Evolutionary conservation across 169 alveolate species (phyloP).

Genomic region (Babesia caballi): DNA sequence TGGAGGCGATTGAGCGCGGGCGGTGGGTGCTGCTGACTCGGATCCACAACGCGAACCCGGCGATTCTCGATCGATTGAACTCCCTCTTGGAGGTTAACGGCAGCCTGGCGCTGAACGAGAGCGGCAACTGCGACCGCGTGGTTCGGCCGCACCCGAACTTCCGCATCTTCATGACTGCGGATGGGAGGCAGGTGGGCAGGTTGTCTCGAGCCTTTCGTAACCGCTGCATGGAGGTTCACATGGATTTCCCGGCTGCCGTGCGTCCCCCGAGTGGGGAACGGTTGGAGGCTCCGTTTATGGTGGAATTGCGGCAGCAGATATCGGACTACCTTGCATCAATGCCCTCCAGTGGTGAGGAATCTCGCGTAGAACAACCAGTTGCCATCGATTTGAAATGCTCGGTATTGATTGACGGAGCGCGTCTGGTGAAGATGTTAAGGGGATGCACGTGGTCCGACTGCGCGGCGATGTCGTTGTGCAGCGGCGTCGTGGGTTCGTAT

Average conservation of each 20-base stretch:
- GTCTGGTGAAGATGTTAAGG: slow-evolving; percentile 20
- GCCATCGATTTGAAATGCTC: slow-evolving; percentile 12
- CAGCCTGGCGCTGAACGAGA: slow-evolving; percentile 47
- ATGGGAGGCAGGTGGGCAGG: slow-evolving; percentile 64
- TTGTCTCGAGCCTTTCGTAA: slow-evolving; percentile 86
- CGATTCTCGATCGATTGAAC: slow-evolving; percentile 91
- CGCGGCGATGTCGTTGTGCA: slow-evolving; percentile 21
- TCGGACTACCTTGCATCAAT: background rate
- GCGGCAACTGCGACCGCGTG: slow-evolving; percentile 78
- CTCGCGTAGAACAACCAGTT: background rate
- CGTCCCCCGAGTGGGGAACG: background rate
- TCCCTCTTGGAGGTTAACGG: slow-evolving; percentile 88
- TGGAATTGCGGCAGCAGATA: background rate
- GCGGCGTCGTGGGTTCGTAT: slow-evolving; percentile 11
- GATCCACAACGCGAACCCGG: slow-evolving; percentile 86
- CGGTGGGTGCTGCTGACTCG: slow-evolving; percentile 89
- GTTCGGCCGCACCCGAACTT: slow-evolving; percentile 85
- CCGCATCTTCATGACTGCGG: slow-evolving; percentile 84
- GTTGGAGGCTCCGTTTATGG: slow-evolving; percentile 3
- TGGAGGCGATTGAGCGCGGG: slow-evolving; percentile 87
- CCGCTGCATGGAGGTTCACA: slow-evolving; percentile 85
- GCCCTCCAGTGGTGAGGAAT: background rate
- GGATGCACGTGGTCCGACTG: background rate
- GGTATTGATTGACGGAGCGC: slow-evolving; percentile 23
- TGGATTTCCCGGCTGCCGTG: slow-evolving; percentile 32